These are phyloP conservation scores for Arthroderma sp. DNA, from an alignment of 2,329 filamentous ascomycete genomes.

Conservation along the genomic window DNA sequence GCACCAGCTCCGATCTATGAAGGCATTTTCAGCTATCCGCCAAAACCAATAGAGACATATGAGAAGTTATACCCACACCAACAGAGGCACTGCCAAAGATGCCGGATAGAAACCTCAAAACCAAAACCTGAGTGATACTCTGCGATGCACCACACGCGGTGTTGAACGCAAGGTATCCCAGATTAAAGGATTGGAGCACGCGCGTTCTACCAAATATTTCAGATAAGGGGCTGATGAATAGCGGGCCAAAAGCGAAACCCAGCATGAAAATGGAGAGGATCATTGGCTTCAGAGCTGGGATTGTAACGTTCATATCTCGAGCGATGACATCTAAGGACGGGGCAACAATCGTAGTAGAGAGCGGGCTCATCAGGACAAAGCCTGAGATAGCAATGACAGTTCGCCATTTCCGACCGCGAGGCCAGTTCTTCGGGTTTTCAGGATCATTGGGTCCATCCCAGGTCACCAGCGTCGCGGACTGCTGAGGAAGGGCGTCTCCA, in stretches of 20 bases:
- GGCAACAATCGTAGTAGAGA: neutral
- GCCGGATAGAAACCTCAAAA: slow-evolving; percentile 46
- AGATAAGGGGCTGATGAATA: slow-evolving; percentile 40
- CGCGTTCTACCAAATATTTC: slow-evolving; percentile 44
- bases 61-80: slow-evolving; percentile 24
- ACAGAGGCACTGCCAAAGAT: slow-evolving; percentile 46
- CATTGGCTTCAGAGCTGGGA: slow-evolving; percentile 32
- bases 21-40: neutral
- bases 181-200: slow-evolving; percentile 41
- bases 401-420: slow-evolving; percentile 42
- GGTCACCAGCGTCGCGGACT: slow-evolving; percentile 13
- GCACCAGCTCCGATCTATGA: slow-evolving; percentile 37
- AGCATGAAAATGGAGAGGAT: slow-evolving; percentile 44
- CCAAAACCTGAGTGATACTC: slow-evolving; percentile 41
- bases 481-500: too few relatives aligned
- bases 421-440: slow-evolving; percentile 41
- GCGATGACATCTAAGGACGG: slow-evolving; percentile 26
- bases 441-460: slow-evolving; percentile 42
- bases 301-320: slow-evolving; percentile 39
- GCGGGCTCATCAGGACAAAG: neutral
- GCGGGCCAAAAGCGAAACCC: slow-evolving; percentile 40
- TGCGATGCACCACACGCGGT: slow-evolving; percentile 45
- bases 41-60: neutral
- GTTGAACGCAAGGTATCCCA: slow-evolving; percentile 46
- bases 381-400: neutral